Evolutionary conservation across 2,329 filamentous ascomycete genomes (phyloP).

Genomic region (Ilyonectria sp.): DNA sequence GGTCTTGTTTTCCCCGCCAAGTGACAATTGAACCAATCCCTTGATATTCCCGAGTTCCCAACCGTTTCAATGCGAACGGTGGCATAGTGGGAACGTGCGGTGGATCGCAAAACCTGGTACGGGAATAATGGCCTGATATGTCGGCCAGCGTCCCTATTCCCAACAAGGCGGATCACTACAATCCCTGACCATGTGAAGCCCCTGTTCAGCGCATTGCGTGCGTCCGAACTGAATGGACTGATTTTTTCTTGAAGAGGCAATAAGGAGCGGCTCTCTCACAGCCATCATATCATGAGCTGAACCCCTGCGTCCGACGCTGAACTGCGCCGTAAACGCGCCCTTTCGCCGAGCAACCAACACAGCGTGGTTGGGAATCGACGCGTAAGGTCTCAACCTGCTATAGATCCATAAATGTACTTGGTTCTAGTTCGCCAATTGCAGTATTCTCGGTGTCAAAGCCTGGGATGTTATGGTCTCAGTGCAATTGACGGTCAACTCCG

Average conservation of each 20-base stretch:
- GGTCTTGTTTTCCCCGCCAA: background rate
- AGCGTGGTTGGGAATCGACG: no score
- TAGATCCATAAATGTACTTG: no score
- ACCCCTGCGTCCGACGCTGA: no score
- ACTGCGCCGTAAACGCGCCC: no score
- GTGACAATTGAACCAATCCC: background rate
- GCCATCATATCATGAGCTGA: no score
- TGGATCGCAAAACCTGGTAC: background rate
- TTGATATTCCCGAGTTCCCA: background rate
- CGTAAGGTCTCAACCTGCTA: no score
- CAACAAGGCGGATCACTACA: background rate
- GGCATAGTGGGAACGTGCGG: background rate
- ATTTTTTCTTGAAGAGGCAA: background rate
- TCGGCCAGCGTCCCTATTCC: background rate
- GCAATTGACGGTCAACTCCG: no score
- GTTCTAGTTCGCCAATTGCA: no score
- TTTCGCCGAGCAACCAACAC: no score
- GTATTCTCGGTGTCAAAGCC: no score
- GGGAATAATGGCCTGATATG: background rate
- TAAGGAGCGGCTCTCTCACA: no score
- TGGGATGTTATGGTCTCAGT: no score
- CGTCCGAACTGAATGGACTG: background rate
- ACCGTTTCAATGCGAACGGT: background rate
- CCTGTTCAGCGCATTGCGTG: background rate
- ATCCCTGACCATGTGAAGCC: background rate